Conservation (phyloP, 148 eudicot species). For the Vaccinium corymbosum region DNA sequence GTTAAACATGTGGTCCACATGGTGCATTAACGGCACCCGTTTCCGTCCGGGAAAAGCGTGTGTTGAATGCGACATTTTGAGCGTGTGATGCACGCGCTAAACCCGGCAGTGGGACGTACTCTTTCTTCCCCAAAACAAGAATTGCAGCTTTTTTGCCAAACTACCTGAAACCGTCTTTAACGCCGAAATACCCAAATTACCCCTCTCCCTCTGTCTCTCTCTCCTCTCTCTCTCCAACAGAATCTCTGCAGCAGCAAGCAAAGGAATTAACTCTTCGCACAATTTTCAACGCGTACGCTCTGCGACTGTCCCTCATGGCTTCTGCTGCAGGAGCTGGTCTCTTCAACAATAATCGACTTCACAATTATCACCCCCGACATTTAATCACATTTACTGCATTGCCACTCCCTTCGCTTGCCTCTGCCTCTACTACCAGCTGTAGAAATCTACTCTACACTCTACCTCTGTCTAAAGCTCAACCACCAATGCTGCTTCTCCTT, state of each 20-base stretch:
- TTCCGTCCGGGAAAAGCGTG: too few relatives aligned
- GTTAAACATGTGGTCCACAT: too few relatives aligned
- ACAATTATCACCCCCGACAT: conserved; percentile 22
- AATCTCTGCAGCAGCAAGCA: background rate
- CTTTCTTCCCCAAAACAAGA: background rate
- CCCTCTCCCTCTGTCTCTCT: background rate
- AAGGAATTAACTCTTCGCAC: background rate
- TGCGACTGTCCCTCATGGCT: background rate
- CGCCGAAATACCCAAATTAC: background rate
- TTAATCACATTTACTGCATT: conserved; percentile 28
- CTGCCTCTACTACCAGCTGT: conserved; percentile 4
- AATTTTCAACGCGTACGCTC: background rate
- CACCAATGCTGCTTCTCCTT: conserved; percentile 1
- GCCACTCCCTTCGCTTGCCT: conserved; percentile 19
- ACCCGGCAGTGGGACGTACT: too few relatives aligned
- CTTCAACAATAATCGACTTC: background rate
- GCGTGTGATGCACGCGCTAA: background rate
- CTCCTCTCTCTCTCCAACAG: background rate
- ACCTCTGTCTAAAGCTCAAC: conserved; percentile 18
- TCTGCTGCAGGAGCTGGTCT: background rate
- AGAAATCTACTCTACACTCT: background rate
- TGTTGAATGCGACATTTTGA: background rate
- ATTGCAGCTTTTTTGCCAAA: conserved; percentile 1
- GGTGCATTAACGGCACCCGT: too few relatives aligned
- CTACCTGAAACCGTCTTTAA: background rate